Evolutionary conservation across 768 basidiomycete species (phyloP).

Genomic region (Auricularia sp.): DNA sequence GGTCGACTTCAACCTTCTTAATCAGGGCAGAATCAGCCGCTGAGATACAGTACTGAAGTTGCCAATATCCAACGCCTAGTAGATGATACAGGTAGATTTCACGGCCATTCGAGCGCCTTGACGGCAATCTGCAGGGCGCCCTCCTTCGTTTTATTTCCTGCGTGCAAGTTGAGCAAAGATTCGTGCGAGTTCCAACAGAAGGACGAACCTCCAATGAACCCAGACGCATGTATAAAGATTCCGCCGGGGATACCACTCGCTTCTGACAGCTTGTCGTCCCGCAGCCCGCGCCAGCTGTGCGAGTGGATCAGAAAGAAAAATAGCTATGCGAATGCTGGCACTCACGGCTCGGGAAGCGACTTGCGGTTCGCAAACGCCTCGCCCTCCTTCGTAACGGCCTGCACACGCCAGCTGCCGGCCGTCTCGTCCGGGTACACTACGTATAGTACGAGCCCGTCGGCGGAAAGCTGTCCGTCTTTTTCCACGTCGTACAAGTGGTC

Average conservation of each 20-base stretch:
- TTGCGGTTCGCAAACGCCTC: constrained; percentile 88
- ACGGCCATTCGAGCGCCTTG: constrained; percentile 37
- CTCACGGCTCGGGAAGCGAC: constrained; percentile 68
- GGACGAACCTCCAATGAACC: constrained; percentile 84
- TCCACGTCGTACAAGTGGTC: constrained; percentile 92
- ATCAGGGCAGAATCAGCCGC: no score
- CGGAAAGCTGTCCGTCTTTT: constrained; percentile 36
- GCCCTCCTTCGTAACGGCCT: constrained; percentile 75
- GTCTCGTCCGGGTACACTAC: constrained; percentile 84
- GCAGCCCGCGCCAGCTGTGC: constrained; percentile 70
- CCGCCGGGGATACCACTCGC: constrained; percentile 69
- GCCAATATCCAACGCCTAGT: no score
- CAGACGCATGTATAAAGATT: constrained; percentile 90
- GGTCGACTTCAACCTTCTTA: no score
- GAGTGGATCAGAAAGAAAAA: neutral
- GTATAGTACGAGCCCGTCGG: constrained; percentile 57
- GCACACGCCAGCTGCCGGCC: constrained; percentile 73
- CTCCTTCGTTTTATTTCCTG: constrained; percentile 83
- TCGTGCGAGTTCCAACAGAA: constrained; percentile 5
- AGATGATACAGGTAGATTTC: neutral
- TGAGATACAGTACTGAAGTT: no score
- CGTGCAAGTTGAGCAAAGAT: neutral
- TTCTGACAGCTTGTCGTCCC: constrained; percentile 72
- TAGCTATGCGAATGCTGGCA: neutral
- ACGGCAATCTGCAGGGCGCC: constrained; percentile 76